Evolutionary conservation across 2,329 filamentous ascomycete genomes (phyloP), one percentile per base, ranked within the genome.

Genomic region (Fusarium mangiferae): DNA sequence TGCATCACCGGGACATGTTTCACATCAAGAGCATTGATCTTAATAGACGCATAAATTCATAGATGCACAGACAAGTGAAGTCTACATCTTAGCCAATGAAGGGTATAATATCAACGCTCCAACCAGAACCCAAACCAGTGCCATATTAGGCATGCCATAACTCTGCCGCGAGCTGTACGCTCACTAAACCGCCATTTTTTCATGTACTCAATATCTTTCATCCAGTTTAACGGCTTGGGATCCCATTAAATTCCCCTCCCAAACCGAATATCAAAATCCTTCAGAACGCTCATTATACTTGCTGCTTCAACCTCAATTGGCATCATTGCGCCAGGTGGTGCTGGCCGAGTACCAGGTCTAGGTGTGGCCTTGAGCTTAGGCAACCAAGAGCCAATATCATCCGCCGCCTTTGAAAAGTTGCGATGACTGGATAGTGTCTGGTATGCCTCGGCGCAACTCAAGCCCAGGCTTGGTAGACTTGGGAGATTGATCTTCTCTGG

Each of bases 221-320:
- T 64, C 51, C 62, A 41, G 48, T 51, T 30, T 67, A 67, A 55
- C 56, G 64, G 62, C 39, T 70, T 76, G 66, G 66, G 33, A 72
- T 75, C 72, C 56, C 49, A 62, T 79, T 75, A 83, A 51, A 80
- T 80, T 54, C 83, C 81, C 42, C 82, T 78, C 44, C 90, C 90
- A 80, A 95, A 95, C 61, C 93, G 85, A 56, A 94, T 87, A 78
- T 95, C 93, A 82, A 95, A 95, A 72, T 93, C 91, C 81, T 93
- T 93, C 68, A 95, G 83, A n/a, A 95, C 93, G 46, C 92, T 92
- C 93, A 95, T 95, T 62, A 95, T 94, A 81, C 93, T 95, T 2
- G 93, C 93, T 12, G 93, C 92, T 82, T 95, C 93, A 22, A 95
- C 92, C 80, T 95, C 93, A 77, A 95, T 90, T 3, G 93, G 90